Conservation (phyloP, 768 basidiomycete genomes). For the Termitomyces bulborhizus region DNA sequence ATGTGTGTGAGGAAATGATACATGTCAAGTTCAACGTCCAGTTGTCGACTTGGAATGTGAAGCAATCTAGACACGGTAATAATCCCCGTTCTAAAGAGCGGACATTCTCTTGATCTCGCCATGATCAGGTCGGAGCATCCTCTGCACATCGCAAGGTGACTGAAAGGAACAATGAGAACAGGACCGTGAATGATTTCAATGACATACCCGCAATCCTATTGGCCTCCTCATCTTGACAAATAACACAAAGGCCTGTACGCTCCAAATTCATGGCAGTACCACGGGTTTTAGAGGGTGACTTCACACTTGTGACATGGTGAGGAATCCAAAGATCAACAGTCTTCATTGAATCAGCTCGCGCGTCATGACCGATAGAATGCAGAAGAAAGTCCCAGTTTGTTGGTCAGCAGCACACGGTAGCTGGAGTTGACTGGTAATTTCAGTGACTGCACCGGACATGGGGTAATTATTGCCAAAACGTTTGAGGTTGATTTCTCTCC, state of each 20-base stretch:
- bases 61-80: slow-evolving; percentile 77
- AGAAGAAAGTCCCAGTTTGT: no score
- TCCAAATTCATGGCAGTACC: no score
- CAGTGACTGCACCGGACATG: no score
- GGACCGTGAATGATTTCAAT: not conserved
- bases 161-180: slow-evolving; percentile 18
- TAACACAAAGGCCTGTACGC: slow-evolving; percentile 68
- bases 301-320: slow-evolving; percentile 19
- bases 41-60: slow-evolving; percentile 49
- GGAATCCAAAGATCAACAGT: not conserved
- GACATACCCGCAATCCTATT: slow-evolving; percentile 89
- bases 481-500: no score
- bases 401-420: no score
- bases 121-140: slow-evolving; percentile 75
- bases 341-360: no score
- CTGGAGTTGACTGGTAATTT: no score
- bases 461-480: no score
- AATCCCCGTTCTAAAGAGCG: slow-evolving; percentile 83
- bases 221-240: slow-evolving; percentile 93
- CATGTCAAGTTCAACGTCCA: no score
- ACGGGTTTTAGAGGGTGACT: not conserved
- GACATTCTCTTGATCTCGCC: slow-evolving; percentile 79
- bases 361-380: no score
- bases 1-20: not conserved
- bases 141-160: slow-evolving; percentile 74